Evolutionary conservation across 139 green algal species (phyloP).

Genomic region (Chlorella sorokiniana): DNA sequence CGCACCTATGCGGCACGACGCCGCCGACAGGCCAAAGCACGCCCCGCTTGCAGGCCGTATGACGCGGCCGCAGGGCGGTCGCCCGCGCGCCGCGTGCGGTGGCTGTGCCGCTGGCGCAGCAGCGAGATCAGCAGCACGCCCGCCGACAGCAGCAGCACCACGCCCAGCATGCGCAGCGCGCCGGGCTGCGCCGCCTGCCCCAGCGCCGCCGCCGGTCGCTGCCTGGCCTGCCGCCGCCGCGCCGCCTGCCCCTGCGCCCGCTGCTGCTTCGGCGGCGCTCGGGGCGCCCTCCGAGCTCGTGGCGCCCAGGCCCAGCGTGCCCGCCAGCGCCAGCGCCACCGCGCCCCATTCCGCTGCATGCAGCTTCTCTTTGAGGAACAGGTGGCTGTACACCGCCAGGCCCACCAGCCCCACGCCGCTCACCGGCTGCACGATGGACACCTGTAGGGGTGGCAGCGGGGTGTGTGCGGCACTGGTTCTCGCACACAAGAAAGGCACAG

Average conservation of each 20-base stretch:
- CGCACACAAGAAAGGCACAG: too few relatives aligned
- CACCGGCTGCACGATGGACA: conserved; percentile 90
- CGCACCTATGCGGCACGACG: conserved; percentile 60
- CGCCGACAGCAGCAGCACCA: conserved; percentile 30
- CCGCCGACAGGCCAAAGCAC: conserved; percentile 83
- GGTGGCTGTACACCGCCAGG: conserved; percentile 85
- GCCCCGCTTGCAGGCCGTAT: conserved; percentile 73
- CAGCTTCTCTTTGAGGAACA: conserved; percentile 80
- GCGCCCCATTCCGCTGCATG: conserved; percentile 64
- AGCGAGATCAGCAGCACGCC: conserved; percentile 18
- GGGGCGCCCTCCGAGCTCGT: conserved; percentile 32
- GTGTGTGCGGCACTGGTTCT: background rate
- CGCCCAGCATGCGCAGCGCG: conserved; percentile 41
- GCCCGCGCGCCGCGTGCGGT: conserved; percentile 3
- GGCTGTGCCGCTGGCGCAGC: conserved; percentile 18
- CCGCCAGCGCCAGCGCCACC: conserved; percentile 53
- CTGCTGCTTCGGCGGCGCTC: background rate
- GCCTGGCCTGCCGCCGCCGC: background rate
- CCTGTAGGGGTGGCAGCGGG: conserved; percentile 40
- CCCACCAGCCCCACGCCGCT: conserved; percentile 81
- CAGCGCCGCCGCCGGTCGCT: background rate
- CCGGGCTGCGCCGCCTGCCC: background rate
- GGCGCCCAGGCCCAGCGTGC: conserved; percentile 68
- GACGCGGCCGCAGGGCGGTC: conserved; percentile 26
- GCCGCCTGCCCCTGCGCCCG: background rate